Base-by-base conservation (phyloP, 129 eudicot genomes). In the Chrysanthemum lavandulifolium region DNA sequence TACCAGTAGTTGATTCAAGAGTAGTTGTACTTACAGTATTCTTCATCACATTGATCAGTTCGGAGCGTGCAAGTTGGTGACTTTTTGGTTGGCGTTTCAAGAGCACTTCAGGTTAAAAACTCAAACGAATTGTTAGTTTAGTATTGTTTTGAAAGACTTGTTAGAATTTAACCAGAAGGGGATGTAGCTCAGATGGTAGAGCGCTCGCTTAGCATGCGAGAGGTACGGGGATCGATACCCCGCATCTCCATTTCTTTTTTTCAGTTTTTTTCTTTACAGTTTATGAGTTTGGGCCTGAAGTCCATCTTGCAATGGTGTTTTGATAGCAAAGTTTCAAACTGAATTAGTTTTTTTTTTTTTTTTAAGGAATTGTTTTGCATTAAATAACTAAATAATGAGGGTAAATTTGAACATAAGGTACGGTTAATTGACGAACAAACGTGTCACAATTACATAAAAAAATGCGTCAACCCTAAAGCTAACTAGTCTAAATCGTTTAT, bases 121-220 rank as follows among this genome's bases (percentile, higher is more conserved):
- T 61, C 29, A n/a, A 61, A 61, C 5, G 13, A 21, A 9, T 21
- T 11, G n/a, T n/a, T 61, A 9, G 13, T 23, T 10, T 23, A 19
- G 25, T 27, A 23, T 60, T 3, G 0, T 23, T 5, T 47, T 19
- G 8, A 45, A 27, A 27, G 3, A 2, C 4, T 27, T 27, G 3
- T 27, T 2, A 27, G 6, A 50, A 25, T 21, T 31, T 29, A 52
- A 68, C 11, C 13, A 7, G 5, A 1, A 2, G 88, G 88, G 84
- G 89, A 82, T 80, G 87, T 88, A 78, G 86, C 90, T 85, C 86
- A 81, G 84, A 80, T 88, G 89, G 91, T 86, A 86, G 91, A 86
- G 91, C 91, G 85, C 91, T 86, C 87, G 23, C 23, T 21, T 21
- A 21, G 23, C 23, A 21, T 21, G 23, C 23, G 23, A 21, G 23